These are phyloP conservation scores for Cladorrhinum samala DNA, from an alignment of 495 filamentous ascomycete species.

Conservation along the genomic window DNA sequence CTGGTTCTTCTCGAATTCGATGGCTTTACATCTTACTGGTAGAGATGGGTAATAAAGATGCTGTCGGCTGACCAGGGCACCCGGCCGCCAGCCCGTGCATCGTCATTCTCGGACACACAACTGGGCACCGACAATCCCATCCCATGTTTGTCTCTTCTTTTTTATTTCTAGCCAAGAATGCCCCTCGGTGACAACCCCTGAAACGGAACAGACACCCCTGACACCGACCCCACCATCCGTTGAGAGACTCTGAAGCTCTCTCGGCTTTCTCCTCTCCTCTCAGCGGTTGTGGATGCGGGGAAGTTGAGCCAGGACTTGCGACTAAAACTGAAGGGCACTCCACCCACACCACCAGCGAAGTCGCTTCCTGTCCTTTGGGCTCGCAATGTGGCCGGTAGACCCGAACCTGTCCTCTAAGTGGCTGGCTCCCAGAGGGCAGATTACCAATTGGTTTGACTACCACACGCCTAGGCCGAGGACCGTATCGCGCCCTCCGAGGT, in stretches of 20 bases:
- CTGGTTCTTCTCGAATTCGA: too few relatives aligned
- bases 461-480: not conserved
- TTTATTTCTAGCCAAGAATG: not conserved
- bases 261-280: not conserved
- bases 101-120: constrained; percentile 4
- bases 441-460: not conserved
- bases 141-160: not conserved
- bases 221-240: not conserved
- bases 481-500: not conserved
- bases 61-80: too few relatives aligned
- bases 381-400: not conserved
- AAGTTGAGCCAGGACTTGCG: not conserved
- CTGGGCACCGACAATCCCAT: not conserved
- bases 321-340: too few relatives aligned
- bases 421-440: too few relatives aligned
- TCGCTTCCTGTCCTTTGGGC: not conserved
- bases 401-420: too few relatives aligned
- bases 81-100: not conserved
- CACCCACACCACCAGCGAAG: not conserved
- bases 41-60: too few relatives aligned
- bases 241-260: too few relatives aligned
- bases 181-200: not conserved
- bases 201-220: not conserved
- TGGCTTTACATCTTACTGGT: too few relatives aligned
- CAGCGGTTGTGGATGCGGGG: not conserved